Conservation (phyloP, 345 rosid genomes). For the Aegle marmelos region DNA sequence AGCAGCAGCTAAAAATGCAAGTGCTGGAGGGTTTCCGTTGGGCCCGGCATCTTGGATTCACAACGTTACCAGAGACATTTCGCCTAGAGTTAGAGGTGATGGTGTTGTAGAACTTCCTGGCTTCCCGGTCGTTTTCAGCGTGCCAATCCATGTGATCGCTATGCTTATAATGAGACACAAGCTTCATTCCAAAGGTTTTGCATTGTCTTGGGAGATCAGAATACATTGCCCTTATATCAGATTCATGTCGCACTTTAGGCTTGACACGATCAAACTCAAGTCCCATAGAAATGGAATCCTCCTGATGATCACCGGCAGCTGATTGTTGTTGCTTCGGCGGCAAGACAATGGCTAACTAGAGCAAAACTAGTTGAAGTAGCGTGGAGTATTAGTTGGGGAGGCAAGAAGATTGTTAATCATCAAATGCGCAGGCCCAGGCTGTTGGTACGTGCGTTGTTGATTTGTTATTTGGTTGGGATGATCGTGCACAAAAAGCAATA, state of each 20-base stretch:
- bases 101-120: not conserved
- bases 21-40: not conserved
- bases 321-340: not conserved
- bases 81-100: not conserved
- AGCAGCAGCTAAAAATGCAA: not conserved
- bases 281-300: not conserved
- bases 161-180: conserved; percentile 37
- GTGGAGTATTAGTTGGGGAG: no score
- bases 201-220: conserved; percentile 44
- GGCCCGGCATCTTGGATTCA: conserved; percentile 23
- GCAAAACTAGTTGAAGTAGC: no score
- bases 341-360: not conserved
- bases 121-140: conserved; percentile 32
- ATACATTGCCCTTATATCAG: conserved; percentile 26
- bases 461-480: no score
- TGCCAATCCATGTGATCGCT: conserved; percentile 50
- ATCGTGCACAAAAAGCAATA: no score
- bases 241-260: conserved; percentile 28
- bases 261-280: conserved; percentile 22
- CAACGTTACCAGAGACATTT: conserved; percentile 14
- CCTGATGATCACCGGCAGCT: not conserved
- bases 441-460: no score
- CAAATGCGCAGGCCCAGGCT: no score
- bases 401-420: no score
- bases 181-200: conserved; percentile 29